Conservation (phyloP, 1,284 basidiomycete species). For the Pyrrhoderma noxium region DNA sequence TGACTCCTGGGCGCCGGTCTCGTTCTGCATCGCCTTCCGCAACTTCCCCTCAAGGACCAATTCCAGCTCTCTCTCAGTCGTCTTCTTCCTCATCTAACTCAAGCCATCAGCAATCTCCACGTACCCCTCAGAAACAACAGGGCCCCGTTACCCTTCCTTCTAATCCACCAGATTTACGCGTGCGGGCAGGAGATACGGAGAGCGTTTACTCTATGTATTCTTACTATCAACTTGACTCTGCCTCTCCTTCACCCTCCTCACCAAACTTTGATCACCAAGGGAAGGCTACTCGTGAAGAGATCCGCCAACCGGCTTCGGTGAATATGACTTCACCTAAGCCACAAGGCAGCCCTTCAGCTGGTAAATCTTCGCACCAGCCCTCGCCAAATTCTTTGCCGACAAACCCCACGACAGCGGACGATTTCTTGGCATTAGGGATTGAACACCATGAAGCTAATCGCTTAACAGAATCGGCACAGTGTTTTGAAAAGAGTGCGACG, state of each 20-base stretch:
- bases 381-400: conserved; percentile 30
- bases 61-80: conserved; percentile 9
- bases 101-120: not conserved
- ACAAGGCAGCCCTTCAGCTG: conserved; percentile 16
- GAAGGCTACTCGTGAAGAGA: conserved; percentile 2
- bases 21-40: conserved; percentile 12
- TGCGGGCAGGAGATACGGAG: conserved; percentile 33
- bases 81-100: conserved; percentile 5
- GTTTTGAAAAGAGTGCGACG: conserved; percentile 77
- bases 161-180: conserved; percentile 29
- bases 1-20: not conserved
- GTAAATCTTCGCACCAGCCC: conserved; percentile 17
- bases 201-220: conserved; percentile 63
- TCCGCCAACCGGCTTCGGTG: conserved; percentile 6
- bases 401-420: conserved; percentile 29
- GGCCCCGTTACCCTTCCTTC: conserved; percentile 20
- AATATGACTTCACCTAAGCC: conserved; percentile 19
- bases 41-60: not conserved
- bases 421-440: conserved; percentile 73
- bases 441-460: conserved; percentile 75
- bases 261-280: not conserved
- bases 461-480: conserved; percentile 63
- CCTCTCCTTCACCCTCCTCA: conserved; percentile 30
- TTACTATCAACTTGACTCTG: conserved; percentile 50
- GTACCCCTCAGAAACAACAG: conserved; percentile 15